phyloP scores from a whole-genome alignment of 163 green algal genomes.

The Chlorella variabilis region DNA sequence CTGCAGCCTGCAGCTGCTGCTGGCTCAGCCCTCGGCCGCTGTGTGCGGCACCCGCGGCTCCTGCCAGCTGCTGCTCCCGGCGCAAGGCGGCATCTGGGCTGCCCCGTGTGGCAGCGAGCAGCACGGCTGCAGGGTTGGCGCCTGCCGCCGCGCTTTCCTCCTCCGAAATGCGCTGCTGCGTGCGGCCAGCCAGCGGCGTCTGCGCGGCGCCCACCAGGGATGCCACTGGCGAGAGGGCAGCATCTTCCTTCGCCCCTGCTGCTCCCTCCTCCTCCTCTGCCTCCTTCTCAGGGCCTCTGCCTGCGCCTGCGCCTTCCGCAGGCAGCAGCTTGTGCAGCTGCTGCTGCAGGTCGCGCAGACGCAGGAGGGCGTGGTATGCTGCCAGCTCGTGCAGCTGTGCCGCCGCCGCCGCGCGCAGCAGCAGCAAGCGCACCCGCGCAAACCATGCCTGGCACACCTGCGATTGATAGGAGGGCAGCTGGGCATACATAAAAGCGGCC shows the following conservation, averaged over 20 bases:
- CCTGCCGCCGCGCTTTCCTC: background rate
- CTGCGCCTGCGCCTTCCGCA: background rate
- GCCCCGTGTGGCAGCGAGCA: constrained; percentile 30
- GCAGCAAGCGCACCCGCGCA: constrained; percentile 48
- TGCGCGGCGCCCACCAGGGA: background rate
- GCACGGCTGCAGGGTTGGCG: constrained; percentile 20
- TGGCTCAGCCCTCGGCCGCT: background rate
- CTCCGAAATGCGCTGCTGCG: background rate
- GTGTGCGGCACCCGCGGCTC: no score
- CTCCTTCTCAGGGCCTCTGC: background rate
- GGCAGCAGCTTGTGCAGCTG: constrained; percentile 10
- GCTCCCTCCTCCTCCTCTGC: background rate
- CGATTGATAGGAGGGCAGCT: no score
- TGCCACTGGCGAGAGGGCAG: background rate
- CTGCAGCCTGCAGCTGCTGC: constrained; percentile 7
- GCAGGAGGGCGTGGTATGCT: constrained; percentile 52
- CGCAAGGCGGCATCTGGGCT: constrained; percentile 24
- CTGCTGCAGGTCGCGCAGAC: constrained; percentile 61
- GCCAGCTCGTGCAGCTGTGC: constrained; percentile 48
- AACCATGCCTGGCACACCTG: constrained; percentile 82
- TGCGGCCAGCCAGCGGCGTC: background rate
- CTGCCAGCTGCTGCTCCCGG: background rate
- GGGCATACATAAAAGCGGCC: no score
- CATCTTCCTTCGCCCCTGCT: constrained; percentile 10
- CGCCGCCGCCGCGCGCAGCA: constrained; percentile 48